These are phyloP conservation scores for Fusarium fujikuroi DNA, from an alignment of 2,329 filamentous ascomycete genomes.

Conservation along the genomic window DNA sequence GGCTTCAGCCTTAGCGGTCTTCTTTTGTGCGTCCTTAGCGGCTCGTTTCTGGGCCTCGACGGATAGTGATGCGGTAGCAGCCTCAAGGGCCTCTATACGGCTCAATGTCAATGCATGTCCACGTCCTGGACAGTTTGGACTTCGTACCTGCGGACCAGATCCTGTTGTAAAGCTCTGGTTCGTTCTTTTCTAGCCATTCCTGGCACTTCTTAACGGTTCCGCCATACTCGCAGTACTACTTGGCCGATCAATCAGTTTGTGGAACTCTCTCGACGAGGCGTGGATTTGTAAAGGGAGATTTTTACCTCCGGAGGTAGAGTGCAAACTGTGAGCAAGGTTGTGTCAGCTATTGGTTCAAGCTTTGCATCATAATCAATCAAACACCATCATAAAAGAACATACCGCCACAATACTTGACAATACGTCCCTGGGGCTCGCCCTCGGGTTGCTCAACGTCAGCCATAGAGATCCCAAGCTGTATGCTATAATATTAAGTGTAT, in stretches of 20 bases:
- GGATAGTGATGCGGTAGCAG: conserved; percentile 85
- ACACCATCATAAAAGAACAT: conserved; percentile 47
- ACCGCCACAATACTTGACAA: conserved; percentile 69
- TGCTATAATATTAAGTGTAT: background rate
- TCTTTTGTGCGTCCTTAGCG: conserved; percentile 96
- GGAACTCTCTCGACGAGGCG: conserved; percentile 7
- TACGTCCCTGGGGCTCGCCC: conserved; percentile 61
- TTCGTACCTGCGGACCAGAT: conserved; percentile 86
- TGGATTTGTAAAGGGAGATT: conserved; percentile 22
- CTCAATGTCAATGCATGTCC: conserved; percentile 11
- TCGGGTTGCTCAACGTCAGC: conserved; percentile 64
- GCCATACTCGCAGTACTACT: conserved; percentile 98
- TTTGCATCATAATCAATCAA: conserved; percentile 9
- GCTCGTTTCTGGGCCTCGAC: conserved; percentile 94
- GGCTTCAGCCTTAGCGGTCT: conserved; percentile 91
- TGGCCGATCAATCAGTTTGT: conserved; percentile 42
- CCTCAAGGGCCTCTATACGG: conserved; percentile 77
- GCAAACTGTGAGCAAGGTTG: conserved; percentile 61
- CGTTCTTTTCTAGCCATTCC: conserved; percentile 86
- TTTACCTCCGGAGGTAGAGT: conserved; percentile 72
- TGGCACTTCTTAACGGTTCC: conserved; percentile 96
- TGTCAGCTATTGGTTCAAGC: conserved; percentile 24
- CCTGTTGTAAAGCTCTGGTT: conserved; percentile 77
- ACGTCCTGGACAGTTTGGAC: background rate
- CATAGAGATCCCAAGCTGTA: conserved; percentile 52